These are phyloP conservation scores for Geotrichum citri-aurantii DNA, from an alignment of 1,139 yeast species.

Conservation along the genomic window DNA sequence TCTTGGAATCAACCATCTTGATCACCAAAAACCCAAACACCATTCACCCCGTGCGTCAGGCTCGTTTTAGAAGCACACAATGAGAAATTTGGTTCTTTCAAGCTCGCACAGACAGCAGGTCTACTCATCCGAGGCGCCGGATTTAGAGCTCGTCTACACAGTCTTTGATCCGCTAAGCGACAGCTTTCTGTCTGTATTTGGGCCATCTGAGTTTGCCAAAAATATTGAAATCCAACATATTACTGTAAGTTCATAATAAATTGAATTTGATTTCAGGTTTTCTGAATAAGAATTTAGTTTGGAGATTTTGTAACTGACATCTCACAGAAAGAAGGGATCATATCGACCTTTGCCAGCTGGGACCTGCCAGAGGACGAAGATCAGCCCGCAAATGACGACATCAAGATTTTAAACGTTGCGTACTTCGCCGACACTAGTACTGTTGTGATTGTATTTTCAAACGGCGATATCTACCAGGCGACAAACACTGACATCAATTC, in stretches of 20 bases:
- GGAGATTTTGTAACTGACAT: neutral
- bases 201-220: constrained; percentile 51
- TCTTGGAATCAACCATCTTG: neutral
- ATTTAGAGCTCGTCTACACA: constrained; percentile 51
- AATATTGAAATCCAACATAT: constrained; percentile 52
- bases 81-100: constrained; percentile 32
- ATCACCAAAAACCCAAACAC: neutral
- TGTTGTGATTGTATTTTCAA: constrained; percentile 31
- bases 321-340: constrained; percentile 25
- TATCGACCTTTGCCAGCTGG: constrained; percentile 27
- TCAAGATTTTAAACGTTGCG: constrained; percentile 31
- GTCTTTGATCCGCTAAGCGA: constrained; percentile 74
- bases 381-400: neutral
- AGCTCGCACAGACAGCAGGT: constrained; percentile 27
- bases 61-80: constrained; percentile 9
- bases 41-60: neutral
- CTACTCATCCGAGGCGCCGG: constrained; percentile 43
- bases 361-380: constrained; percentile 20
- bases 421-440: constrained; percentile 30
- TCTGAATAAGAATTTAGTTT: neutral
- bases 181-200: constrained; percentile 61
- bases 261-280: neutral
- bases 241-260: constrained; percentile 16
- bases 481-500: constrained; percentile 49
- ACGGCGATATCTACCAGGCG: constrained; percentile 53